phyloP scores from a whole-genome alignment of 2,329 filamentous ascomycete genomes.

The Aspergillus fischeri region DNA sequence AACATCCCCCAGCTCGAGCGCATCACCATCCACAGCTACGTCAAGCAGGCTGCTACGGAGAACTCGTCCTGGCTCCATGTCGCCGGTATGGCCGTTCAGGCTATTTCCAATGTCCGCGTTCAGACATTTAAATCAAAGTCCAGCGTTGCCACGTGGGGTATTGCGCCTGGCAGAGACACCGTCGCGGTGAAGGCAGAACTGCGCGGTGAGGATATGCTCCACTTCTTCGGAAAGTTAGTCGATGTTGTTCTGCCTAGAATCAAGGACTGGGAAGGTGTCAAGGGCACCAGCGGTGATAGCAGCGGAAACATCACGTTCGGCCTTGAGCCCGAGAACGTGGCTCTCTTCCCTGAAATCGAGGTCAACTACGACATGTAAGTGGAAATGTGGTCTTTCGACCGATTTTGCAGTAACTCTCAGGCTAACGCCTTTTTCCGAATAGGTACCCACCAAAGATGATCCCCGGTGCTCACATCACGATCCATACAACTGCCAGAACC shows the following conservation, averaged over 20 bases:
- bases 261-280: constrained; percentile 90
- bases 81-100: constrained; percentile 77
- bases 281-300: constrained; percentile 73
- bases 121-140: constrained; percentile 65
- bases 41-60: constrained; percentile 63
- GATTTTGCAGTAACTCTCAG: neutral
- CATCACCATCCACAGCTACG: constrained; percentile 73
- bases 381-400: neutral
- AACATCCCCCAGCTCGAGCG: constrained; percentile 80
- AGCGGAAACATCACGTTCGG: constrained; percentile 85
- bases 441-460: constrained; percentile 70
- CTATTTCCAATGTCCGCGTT: constrained; percentile 74
- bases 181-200: constrained; percentile 71
- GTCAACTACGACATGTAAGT: constrained; percentile 87
- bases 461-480: constrained; percentile 75
- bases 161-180: constrained; percentile 66
- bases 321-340: constrained; percentile 68
- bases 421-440: neutral
- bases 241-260: constrained; percentile 90
- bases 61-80: constrained; percentile 75
- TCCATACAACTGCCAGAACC: constrained; percentile 79
- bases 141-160: constrained; percentile 70
- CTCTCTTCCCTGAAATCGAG: constrained; percentile 89
- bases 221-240: constrained; percentile 86
- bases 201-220: constrained; percentile 73